Evolutionary conservation across 1,284 basidiomycete species (phyloP), one percentile per base, ranked within the genome.

Genomic region (Calocybe gambosa): DNA sequence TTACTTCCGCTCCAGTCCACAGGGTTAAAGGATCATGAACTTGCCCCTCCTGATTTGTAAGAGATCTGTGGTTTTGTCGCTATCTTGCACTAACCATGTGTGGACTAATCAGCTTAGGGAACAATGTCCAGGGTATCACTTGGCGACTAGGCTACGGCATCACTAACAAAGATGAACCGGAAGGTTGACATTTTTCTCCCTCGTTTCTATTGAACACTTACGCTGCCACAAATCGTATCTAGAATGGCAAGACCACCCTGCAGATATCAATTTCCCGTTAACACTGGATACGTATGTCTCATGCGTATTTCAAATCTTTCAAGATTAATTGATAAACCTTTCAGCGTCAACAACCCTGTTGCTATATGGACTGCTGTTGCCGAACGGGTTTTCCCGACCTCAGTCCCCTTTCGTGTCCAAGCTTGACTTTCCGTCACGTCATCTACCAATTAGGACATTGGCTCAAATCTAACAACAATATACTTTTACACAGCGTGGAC

Each of bases 81-180:
- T 15, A 36, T 35, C 19, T 25, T 13, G 10, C 23, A 7, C 45
- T 18, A 25, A 38, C 23, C 8, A 4, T 37, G 21, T 15, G 7
- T 26, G 35, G 9, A 42, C 10, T 5, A 13, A 50, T 2, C 49
- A 77, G 75, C 52, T 51, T 73, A 42, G 71, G 69, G 10, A 78
- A 78, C 58, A 74, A 71, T 47, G 63, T 77, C 3, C 72, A 78
- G 60, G 78, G 78, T 40, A 74, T 81, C 39, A 80, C 78, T 10
- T 82, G 78, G 77, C 64, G 78, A 44, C 67, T 82, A n/a, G 78
- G 71, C 1, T 80, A 74, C 56, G 78, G 78, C 2, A 65, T 80
- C 39, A 63, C 74, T 42, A 62, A 80, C 57, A 63, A 69, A 5
- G 58, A 63, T 18, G 61, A 74, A 56, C 78, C 78, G 5, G 79